Evolutionary conservation across 768 basidiomycete species (phyloP).

Genomic region (Lactarius akahatsu): DNA sequence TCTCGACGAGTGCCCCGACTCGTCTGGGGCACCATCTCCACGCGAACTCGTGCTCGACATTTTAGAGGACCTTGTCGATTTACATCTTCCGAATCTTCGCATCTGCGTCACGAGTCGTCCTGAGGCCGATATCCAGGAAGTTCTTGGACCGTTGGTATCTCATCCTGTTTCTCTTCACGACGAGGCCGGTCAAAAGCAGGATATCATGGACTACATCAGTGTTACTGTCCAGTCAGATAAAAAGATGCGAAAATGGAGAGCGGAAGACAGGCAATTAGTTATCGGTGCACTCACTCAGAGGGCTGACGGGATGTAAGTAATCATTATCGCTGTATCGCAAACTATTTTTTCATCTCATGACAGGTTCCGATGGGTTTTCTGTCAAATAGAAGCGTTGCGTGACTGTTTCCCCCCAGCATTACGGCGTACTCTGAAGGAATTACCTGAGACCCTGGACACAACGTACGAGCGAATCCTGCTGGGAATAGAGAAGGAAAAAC

Average conservation of each 20-base stretch:
- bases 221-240: background rate
- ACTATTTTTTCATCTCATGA: too few species aligned
- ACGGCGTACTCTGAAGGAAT: background rate
- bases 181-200: conserved; percentile 2
- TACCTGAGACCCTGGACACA: background rate
- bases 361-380: conserved; percentile 3
- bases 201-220: conserved; percentile 8
- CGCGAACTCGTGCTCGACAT: conserved; percentile 9
- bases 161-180: conserved; percentile 11
- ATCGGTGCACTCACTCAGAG: conserved; percentile 3
- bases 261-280: conserved; percentile 5
- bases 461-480: background rate
- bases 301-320: conserved; percentile 8
- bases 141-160: background rate
- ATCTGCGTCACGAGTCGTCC: conserved; percentile 16
- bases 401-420: background rate
- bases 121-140: background rate
- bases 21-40: background rate
- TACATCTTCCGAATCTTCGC: conserved; percentile 6
- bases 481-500: background rate
- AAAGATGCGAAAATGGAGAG: conserved; percentile 8
- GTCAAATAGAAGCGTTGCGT: background rate
- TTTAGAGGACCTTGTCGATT: background rate
- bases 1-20: conserved; percentile 15
- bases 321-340: background rate